Conservation (phyloP, 2,329 filamentous ascomycete species). For the Colletotrichum viniferum region DNA sequence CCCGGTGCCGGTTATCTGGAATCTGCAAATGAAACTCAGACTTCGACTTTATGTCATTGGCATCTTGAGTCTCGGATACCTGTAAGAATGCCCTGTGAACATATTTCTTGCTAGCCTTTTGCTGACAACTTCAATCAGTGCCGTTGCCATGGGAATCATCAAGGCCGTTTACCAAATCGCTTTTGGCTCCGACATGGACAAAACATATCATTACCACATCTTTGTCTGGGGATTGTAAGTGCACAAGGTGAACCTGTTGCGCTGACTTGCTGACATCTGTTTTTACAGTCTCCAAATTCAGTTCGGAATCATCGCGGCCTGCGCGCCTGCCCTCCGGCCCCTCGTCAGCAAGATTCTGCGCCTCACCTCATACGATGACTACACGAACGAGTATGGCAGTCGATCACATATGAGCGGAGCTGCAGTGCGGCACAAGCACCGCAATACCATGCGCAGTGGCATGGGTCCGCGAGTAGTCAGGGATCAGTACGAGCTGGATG, state of each 20-base stretch:
- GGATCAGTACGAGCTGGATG: neutral
- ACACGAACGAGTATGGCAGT: neutral
- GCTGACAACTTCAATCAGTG: conserved; percentile 25
- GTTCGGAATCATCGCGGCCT: conserved; percentile 42
- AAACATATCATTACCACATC: conserved; percentile 33
- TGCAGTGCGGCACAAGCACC: neutral
- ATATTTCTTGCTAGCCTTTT: no score
- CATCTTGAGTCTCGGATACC: conserved; percentile 46
- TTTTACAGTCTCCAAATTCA: conserved; percentile 42
- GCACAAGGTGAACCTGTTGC: neutral
- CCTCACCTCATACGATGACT: conserved; percentile 16
- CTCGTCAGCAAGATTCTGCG: conserved; percentile 32
- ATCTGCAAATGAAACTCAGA: conserved; percentile 39
- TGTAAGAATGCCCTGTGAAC: conserved; percentile 27
- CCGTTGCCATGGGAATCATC: conserved; percentile 42
- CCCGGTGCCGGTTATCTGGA: conserved; percentile 45
- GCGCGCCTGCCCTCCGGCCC: conserved; percentile 41
- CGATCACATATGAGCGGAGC: neutral
- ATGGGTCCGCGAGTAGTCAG: neutral
- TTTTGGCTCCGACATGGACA: conserved; percentile 28
- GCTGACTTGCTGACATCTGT: conserved; percentile 16
- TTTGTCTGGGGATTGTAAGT: conserved; percentile 38
- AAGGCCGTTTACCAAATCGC: conserved; percentile 41
- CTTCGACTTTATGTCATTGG: conserved; percentile 42
- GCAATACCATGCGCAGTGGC: neutral